phyloP scores from a whole-genome alignment of 2,329 filamentous ascomycete genomes.

The Sarocladiaceae sp. region DNA sequence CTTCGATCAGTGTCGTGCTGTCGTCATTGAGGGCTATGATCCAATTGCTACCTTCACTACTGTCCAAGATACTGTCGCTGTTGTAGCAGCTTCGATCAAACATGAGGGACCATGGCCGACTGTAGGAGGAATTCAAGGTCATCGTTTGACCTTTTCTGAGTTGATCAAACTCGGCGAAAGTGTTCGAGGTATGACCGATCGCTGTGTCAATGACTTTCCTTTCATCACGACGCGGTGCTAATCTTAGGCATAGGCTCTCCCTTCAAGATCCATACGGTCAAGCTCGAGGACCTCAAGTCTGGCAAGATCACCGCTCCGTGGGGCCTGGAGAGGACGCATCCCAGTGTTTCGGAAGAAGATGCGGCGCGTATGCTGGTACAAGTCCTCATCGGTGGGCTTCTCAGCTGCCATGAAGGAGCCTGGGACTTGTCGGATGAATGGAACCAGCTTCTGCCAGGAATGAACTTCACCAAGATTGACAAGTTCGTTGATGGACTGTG shows the following conservation, averaged over 20 bases:
- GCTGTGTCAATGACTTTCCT: too few species aligned
- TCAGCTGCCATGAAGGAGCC: slow-evolving; percentile 17
- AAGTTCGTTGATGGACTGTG: slow-evolving; percentile 28
- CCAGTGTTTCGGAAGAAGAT: slow-evolving; percentile 10
- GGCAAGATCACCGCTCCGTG: background rate
- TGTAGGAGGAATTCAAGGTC: slow-evolving; percentile 35
- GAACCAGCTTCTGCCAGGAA: slow-evolving; percentile 40
- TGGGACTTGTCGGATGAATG: slow-evolving; percentile 38
- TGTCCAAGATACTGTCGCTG: slow-evolving; percentile 34
- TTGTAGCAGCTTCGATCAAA: slow-evolving; percentile 37
- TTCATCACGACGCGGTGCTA: too few species aligned
- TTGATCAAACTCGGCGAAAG: slow-evolving; percentile 34
- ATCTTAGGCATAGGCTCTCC: background rate
- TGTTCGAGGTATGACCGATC: slow-evolving; percentile 26
- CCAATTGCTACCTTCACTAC: slow-evolving; percentile 43
- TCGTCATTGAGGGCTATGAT: slow-evolving; percentile 36
- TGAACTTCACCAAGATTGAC: slow-evolving; percentile 34
- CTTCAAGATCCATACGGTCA: background rate
- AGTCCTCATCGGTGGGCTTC: background rate
- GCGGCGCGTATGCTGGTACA: background rate
- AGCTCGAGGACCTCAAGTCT: background rate
- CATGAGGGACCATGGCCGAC: slow-evolving; percentile 39
- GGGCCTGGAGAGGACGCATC: background rate
- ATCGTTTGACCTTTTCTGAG: slow-evolving; percentile 27
- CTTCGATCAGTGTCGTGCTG: slow-evolving; percentile 35